phyloP scores from a whole-genome alignment of 2,329 filamentous ascomycete species.

The Monosporascus sp. region DNA sequence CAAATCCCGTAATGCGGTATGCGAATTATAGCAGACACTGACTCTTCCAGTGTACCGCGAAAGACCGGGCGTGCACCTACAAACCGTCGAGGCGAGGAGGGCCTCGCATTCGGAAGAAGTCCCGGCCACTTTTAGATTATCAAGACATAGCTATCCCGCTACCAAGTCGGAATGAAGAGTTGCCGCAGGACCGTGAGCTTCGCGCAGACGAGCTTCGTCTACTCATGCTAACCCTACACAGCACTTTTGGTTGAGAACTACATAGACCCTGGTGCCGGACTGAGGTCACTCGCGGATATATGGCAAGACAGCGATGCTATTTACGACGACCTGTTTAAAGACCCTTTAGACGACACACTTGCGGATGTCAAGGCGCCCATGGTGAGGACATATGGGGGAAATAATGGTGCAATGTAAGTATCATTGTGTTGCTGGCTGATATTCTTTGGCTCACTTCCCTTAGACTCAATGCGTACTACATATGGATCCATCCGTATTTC shows the following conservation, averaged over 20 bases:
- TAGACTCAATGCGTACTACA: slow-evolving; percentile 45
- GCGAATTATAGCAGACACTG: not conserved
- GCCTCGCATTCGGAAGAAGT: slow-evolving; percentile 37
- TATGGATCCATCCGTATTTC: slow-evolving; percentile 46
- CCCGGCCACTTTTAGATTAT: slow-evolving; percentile 20
- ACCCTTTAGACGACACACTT: slow-evolving; percentile 9
- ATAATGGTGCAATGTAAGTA: slow-evolving; percentile 34
- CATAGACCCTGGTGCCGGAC: slow-evolving; percentile 41
- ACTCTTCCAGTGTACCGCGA: slow-evolving; percentile 31
- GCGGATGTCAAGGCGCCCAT: slow-evolving; percentile 24
- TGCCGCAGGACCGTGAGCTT: slow-evolving; percentile 26
- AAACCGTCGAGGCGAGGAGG: slow-evolving; percentile 38
- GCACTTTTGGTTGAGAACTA: slow-evolving; percentile 29
- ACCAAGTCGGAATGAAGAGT: slow-evolving; percentile 22
- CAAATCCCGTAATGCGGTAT: not conserved
- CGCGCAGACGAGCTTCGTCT: not conserved
- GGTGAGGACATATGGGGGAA: slow-evolving; percentile 36
- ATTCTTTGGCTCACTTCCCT: not conserved
- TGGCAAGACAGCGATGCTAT: slow-evolving; percentile 43
- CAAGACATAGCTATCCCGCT: slow-evolving; percentile 22
- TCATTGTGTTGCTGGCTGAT: not conserved
- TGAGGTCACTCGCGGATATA: slow-evolving; percentile 39
- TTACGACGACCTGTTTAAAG: slow-evolving; percentile 37
- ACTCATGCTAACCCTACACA: slow-evolving; percentile 7
- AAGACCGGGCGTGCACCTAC: slow-evolving; percentile 36